Conservation (phyloP, 208 protist species). For the Crithidia expoeki region DNA sequence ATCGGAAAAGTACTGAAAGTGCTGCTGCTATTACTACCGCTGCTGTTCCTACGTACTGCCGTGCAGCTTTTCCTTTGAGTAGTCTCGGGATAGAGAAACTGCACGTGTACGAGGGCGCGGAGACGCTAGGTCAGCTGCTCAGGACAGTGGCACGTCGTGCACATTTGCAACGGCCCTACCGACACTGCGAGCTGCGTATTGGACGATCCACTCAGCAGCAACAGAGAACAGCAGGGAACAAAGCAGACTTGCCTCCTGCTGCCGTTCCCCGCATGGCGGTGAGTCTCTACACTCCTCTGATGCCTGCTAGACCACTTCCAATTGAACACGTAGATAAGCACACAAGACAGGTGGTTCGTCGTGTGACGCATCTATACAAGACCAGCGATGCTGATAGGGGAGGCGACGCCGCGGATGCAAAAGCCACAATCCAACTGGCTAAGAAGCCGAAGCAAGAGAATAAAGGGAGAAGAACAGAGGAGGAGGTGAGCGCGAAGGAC, state of each 20-base stretch:
- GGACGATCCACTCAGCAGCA: conserved; percentile 11
- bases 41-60: background rate
- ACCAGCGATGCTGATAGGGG: background rate
- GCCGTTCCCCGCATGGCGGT: conserved; percentile 68
- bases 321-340: conserved; percentile 49
- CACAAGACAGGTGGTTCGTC: conserved; percentile 56
- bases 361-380: conserved; percentile 33
- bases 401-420: conserved; percentile 3
- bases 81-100: conserved; percentile 2
- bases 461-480: background rate
- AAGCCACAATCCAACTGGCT: background rate
- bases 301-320: conserved; percentile 31
- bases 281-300: conserved; percentile 62
- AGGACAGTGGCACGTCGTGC: conserved; percentile 40
- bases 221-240: background rate
- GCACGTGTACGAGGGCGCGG: conserved; percentile 26
- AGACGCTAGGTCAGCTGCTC: conserved; percentile 35
- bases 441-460: background rate
- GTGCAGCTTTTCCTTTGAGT: background rate
- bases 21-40: conserved; percentile 3
- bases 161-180: conserved; percentile 56
- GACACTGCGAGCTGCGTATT: conserved; percentile 48
- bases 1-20: background rate
- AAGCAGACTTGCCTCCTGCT: background rate
- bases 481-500: conserved; percentile 15